Percentiles rank a stretch among this genome's conserved stretches.
These are phyloP conservation scores for Chimonanthus salicifolius DNA, from an alignment of 164 flowering plant species.

Conservation along the genomic window DNA sequence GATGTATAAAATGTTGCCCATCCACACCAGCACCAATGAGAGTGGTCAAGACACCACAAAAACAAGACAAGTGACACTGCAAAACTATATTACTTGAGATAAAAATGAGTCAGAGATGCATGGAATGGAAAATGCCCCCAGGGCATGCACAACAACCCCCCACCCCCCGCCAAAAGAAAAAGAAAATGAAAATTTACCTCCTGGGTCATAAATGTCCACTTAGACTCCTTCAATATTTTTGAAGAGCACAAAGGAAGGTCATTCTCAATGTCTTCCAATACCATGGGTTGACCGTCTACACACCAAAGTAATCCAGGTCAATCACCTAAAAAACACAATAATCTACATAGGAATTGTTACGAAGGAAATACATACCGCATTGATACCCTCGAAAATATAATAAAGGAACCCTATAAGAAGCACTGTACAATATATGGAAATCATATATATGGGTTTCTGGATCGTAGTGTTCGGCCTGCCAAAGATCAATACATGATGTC, in stretches of 20 bases:
- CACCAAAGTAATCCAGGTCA: not conserved
- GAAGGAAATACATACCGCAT: slow-evolving; percentile 41
- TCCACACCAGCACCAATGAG: no score
- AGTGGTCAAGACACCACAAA: no score
- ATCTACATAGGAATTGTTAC: not conserved
- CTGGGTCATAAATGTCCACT: slow-evolving; percentile 86
- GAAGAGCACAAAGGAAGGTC: slow-evolving; percentile 53
- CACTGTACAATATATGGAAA: slow-evolving; percentile 70
- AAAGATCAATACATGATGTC: slow-evolving; percentile 9
- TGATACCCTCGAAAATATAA: slow-evolving; percentile 64
- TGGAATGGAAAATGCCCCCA: no score
- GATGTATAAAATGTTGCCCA: no score
- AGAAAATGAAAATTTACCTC: slow-evolving; percentile 41
- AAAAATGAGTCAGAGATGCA: not conserved
- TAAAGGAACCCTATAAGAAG: slow-evolving; percentile 74
- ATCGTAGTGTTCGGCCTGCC: slow-evolving; percentile 36
- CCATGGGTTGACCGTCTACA: slow-evolving; percentile 68
- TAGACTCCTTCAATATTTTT: slow-evolving; percentile 46
- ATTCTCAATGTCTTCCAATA: slow-evolving; percentile 49
- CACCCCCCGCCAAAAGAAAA: no score
- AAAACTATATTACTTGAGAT: not conserved
- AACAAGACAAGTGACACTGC: not conserved
- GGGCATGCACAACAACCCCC: no score
- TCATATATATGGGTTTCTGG: slow-evolving; percentile 51
- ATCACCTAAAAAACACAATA: not conserved